phyloP scores from a whole-genome alignment of 2,329 filamentous ascomycete species.

The Pestalotiopsis sp. region DNA sequence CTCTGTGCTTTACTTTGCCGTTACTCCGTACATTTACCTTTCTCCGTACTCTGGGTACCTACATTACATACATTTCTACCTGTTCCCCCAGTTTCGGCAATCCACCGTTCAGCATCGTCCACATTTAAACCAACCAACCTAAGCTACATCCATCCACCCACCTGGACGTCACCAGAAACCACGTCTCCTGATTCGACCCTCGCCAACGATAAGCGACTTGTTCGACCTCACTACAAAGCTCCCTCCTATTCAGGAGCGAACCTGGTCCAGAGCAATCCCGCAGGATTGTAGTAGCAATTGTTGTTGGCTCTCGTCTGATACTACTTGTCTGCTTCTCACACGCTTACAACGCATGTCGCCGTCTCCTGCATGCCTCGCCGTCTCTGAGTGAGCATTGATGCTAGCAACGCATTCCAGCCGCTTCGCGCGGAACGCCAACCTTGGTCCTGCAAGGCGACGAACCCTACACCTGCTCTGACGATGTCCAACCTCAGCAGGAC shows the following conservation, averaged over 20 bases:
- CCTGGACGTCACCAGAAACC: constrained; percentile 9
- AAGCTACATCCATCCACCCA: not conserved
- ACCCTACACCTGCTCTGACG: constrained; percentile 17
- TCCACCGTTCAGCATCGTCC: not conserved
- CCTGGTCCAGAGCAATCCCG: not conserved
- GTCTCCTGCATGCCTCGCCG: constrained; percentile 9
- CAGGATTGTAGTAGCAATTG: not conserved
- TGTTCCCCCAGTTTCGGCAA: not conserved
- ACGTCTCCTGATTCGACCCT: constrained; percentile 13
- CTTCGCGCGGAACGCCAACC: constrained; percentile 27
- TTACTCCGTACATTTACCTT: not conserved
- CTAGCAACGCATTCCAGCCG: constrained; percentile 22
- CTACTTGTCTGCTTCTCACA: not conserved
- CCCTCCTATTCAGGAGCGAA: not conserved
- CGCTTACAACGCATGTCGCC: not conserved
- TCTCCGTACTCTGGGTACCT: not conserved
- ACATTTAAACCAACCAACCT: not conserved
- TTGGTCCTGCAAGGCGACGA: constrained; percentile 16
- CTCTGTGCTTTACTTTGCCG: not conserved
- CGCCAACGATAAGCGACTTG: constrained; percentile 9
- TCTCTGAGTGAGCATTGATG: constrained; percentile 27
- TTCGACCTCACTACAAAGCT: not conserved
- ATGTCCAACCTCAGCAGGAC: constrained; percentile 30
- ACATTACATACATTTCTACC: not conserved
- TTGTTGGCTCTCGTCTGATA: not conserved